Conservation (phyloP, 129 eudicot genomes). For the Flaveria bidentis region DNA sequence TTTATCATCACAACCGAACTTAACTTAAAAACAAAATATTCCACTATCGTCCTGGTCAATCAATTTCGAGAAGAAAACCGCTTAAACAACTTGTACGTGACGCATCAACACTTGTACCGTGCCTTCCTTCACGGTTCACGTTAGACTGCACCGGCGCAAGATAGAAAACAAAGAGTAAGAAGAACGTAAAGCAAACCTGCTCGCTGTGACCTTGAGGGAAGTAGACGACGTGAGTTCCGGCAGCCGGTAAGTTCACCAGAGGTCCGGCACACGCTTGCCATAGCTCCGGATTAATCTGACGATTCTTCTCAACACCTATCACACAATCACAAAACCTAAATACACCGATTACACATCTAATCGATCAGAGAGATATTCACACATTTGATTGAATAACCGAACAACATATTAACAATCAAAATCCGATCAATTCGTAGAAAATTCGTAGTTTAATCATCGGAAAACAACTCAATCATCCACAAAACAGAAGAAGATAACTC, state of each 20-base stretch:
- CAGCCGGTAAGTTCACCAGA: conserved; percentile 85
- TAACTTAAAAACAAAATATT: no score
- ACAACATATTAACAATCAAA: no score
- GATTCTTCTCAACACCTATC: conserved; percentile 65
- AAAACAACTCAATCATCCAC: not conserved
- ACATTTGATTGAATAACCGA: not conserved
- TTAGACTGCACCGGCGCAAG: not conserved
- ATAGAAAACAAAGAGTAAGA: not conserved
- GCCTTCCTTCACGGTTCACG: not conserved
- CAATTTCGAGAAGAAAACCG: not conserved
- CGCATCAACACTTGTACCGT: not conserved
- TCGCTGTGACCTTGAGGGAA: conserved; percentile 99
- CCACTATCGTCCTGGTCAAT: not conserved
- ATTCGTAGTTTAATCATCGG: not conserved
- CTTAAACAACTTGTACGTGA: not conserved
- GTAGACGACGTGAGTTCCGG: conserved; percentile 94
- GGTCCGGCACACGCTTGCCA: conserved; percentile 99
- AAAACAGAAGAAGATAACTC: no score
- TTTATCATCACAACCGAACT: no score
- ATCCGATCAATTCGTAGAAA: not conserved
- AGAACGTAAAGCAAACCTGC: conserved; percentile 48
- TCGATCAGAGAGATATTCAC: not conserved
- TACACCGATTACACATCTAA: not conserved
- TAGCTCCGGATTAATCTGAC: conserved; percentile 69
- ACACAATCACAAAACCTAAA: not conserved